Base-by-base conservation (phyloP, 768 basidiomycete genomes). In the Russula abietina region DNA sequence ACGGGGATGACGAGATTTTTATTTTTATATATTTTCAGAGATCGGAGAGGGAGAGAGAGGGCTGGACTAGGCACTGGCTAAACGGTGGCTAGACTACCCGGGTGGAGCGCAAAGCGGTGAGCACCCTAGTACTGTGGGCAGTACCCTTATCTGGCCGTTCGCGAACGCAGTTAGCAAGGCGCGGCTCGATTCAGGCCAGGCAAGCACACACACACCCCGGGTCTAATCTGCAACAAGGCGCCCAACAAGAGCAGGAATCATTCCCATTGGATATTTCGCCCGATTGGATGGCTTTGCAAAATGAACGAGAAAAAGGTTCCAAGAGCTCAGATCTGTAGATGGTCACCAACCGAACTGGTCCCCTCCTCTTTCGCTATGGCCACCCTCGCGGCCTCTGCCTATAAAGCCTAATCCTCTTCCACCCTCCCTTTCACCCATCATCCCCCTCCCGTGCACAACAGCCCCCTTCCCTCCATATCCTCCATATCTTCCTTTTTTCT, bases 401-500 rank as follows among this genome's bases (percentile, higher is more conserved):
- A 72, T 72, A 73, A 72, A 73, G 68, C 61, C 57, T 58, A 67
- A 68, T 66, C 68, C 69, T 60, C 64, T 62, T 70, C 60, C 69
- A 48, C 69, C 60, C 64, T 62, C 59, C 61, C 70, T 51, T 62
- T 65, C 32, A 58, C 61, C 56, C 56, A 36, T 36, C 36, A 36
- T 46, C 46, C n/a, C n/a, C 55, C 60, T 60, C 65, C 54, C 64
- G 56, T 63, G 58, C 51, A 62, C 57, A 26, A 52, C 62, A 4
- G 36, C 36, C 12, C 65, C 55, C n/a, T n/a, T n/a, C 57, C 49
- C 52, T n/a, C 30, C 17, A 30, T 53, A 36, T 60, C 56, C 54
- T 19, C 55, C 39, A 55, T n/a, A 46, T 45, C 52, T 48, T 54
- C 38, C 24, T 10, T 11, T 12, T 26, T 12, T 61, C 53, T 69